These are phyloP conservation scores for Exserohilum rostratum DNA, from an alignment of 2,329 filamentous ascomycete genomes.

Conservation along the genomic window DNA sequence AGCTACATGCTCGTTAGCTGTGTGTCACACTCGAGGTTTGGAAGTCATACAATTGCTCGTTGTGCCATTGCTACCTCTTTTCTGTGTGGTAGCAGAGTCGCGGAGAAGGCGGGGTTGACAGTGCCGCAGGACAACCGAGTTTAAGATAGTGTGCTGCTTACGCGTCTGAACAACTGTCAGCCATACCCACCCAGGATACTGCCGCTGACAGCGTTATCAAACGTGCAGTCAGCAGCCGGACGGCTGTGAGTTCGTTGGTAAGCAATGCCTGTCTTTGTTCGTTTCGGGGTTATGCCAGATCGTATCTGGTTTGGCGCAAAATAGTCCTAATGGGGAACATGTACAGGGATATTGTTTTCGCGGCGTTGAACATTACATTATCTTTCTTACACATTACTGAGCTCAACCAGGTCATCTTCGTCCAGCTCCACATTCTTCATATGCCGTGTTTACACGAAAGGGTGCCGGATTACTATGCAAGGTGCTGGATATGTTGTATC, in stretches of 20 bases:
- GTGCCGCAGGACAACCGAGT: background rate
- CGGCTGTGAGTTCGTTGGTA: background rate
- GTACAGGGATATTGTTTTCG: no score
- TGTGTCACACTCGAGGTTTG: background rate
- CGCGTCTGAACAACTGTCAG: background rate
- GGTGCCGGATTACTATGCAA: no score
- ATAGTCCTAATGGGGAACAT: background rate
- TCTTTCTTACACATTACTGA: no score
- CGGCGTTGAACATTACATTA: no score
- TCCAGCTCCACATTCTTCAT: background rate
- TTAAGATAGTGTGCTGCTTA: background rate
- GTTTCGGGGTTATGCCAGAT: background rate
- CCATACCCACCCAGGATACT: background rate
- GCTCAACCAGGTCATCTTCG: no score
- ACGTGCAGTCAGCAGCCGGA: background rate
- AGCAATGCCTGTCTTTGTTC: background rate
- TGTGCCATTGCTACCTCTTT: background rate
- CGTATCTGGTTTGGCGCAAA: background rate
- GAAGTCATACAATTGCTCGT: conserved; percentile 3
- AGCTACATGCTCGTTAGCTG: conserved; percentile 10
- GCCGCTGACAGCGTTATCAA: background rate
- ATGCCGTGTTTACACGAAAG: background rate
- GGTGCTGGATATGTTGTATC: background rate
- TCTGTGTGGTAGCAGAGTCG: background rate
- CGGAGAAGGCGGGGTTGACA: background rate